These are phyloP conservation scores for Amorphotheca resinae DNA, from an alignment of 495 filamentous ascomycete genomes.

Conservation along the genomic window DNA sequence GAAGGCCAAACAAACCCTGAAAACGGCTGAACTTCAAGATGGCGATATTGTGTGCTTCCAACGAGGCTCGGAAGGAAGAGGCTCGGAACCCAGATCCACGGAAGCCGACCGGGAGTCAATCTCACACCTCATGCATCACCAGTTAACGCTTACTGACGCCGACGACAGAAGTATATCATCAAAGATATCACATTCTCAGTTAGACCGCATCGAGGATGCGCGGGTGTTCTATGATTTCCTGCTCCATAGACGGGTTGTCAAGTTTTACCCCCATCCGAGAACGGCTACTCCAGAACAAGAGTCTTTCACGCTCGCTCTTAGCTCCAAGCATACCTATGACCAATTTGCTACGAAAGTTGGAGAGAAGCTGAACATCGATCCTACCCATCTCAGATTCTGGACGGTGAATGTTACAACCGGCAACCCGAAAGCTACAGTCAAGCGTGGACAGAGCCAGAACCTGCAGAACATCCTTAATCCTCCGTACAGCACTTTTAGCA, in stretches of 20 bases:
- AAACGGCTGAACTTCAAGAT: slow-evolving; percentile 87
- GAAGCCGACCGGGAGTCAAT: slow-evolving; percentile 46
- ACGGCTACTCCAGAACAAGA: slow-evolving; percentile 40
- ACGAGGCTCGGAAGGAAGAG: slow-evolving; percentile 21
- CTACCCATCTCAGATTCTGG: slow-evolving; percentile 81
- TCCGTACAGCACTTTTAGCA: slow-evolving; percentile 39
- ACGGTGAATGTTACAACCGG: slow-evolving; percentile 64
- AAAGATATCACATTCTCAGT: slow-evolving; percentile 14
- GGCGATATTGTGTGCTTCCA: slow-evolving; percentile 97
- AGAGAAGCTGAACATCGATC: slow-evolving; percentile 61
- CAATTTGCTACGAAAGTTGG: slow-evolving; percentile 77
- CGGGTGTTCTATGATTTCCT: slow-evolving; percentile 87
- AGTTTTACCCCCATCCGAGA: slow-evolving; percentile 47
- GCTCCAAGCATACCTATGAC: slow-evolving; percentile 83
- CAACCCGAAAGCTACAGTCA: slow-evolving; percentile 62
- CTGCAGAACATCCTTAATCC: slow-evolving; percentile 61
- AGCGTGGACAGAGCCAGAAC: slow-evolving; percentile 52
- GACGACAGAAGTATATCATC: slow-evolving; percentile 10
- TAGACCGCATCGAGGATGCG: slow-evolving; percentile 48
- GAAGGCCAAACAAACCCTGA: slow-evolving; percentile 79
- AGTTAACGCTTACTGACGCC: slow-evolving; percentile 24
- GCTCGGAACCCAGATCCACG: slow-evolving; percentile 32
- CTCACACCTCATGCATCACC: slow-evolving; percentile 25
- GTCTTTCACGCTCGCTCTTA: slow-evolving; percentile 33
- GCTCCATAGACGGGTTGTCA: slow-evolving; percentile 64